Conservation (phyloP, 2,329 filamentous ascomycete species). For the Cladosporium halotolerans region DNA sequence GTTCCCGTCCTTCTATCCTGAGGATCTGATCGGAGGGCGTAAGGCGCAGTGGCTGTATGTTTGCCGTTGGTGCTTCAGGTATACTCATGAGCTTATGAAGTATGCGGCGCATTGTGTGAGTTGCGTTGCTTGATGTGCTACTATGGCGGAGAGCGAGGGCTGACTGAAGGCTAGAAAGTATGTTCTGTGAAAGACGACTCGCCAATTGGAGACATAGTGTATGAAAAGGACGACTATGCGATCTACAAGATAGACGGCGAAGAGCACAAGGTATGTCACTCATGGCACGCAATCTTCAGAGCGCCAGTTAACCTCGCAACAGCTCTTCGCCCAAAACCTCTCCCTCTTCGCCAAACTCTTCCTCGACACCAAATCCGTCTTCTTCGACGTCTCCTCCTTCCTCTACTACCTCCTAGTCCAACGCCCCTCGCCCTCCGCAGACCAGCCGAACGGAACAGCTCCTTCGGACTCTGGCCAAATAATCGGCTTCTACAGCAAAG, state of each 20-base stretch:
- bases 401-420: constrained; percentile 90
- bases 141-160: no score
- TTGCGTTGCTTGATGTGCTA: not conserved
- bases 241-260: constrained; percentile 93
- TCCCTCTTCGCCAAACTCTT: constrained; percentile 96
- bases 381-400: constrained; percentile 92
- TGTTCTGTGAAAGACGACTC: constrained; percentile 36
- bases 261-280: constrained; percentile 52
- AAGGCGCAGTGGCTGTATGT: constrained; percentile 62
- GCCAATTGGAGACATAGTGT: constrained; percentile 67
- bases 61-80: constrained; percentile 91
- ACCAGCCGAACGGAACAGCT: not conserved
- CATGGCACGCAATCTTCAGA: not conserved
- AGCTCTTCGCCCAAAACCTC: constrained; percentile 86
- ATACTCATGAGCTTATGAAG: constrained; percentile 54
- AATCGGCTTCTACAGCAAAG: constrained; percentile 96
- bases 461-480: constrained; percentile 45
- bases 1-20: constrained; percentile 84
- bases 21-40: constrained; percentile 50
- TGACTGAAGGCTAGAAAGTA: constrained; percentile 32
- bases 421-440: constrained; percentile 38
- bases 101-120: constrained; percentile 43
- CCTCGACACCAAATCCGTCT: constrained; percentile 95
- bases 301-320: not conserved
- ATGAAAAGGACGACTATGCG: constrained; percentile 71